Base-by-base conservation (phyloP, 768 basidiomycete species). In the Kwoniella botswanensis region DNA sequence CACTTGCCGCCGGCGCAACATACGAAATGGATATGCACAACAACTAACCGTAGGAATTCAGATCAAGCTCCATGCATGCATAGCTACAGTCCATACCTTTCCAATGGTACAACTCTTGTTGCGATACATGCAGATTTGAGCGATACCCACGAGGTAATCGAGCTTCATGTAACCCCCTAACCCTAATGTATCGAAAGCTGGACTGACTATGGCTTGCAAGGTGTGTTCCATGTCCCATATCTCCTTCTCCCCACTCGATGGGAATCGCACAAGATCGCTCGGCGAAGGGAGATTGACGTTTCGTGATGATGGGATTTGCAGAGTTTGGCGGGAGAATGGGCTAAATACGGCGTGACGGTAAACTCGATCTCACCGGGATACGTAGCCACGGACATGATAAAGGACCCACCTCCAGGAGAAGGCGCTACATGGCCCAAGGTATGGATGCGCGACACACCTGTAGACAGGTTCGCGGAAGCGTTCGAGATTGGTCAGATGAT, bases 321-420 rank as follows among this genome's bases (percentile, higher is more conserved):
- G 82, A 70, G 67, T 57, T 67, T 82, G 18, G 79, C 82, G 0
- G 79, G 69, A 3, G 82, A 83, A 78, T 84, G 83, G 83, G 83
- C 82, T 2, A 65, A 74, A 24, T 74, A 76, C 24, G 82, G 80
- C 0, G 70, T 84, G 46, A 68, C 74, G 3, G 73, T 84, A 67
- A 84, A 83, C 72, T 57, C 69, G 12, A 70, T 83, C 11, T 82
- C 82, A 4, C 83, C 83, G 17, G 72, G 79, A 10, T 84, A 83
- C 75, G 77, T 84, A 26, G 44, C 67, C 10, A 83, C 83, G 0
- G 83, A 84, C 41, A 83, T 83, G 82, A 79, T 81, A 24, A 61
- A 71, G 58, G 68, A 75, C 24, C 67, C 77, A 4, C 62, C 76
- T 9, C 61, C 70, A n/a, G 67, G 56, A 35, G 50, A 69, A 46